These are phyloP conservation scores for Fraxinus greggii DNA, from an alignment of 305 asterid genomes.

Conservation along the genomic window DNA sequence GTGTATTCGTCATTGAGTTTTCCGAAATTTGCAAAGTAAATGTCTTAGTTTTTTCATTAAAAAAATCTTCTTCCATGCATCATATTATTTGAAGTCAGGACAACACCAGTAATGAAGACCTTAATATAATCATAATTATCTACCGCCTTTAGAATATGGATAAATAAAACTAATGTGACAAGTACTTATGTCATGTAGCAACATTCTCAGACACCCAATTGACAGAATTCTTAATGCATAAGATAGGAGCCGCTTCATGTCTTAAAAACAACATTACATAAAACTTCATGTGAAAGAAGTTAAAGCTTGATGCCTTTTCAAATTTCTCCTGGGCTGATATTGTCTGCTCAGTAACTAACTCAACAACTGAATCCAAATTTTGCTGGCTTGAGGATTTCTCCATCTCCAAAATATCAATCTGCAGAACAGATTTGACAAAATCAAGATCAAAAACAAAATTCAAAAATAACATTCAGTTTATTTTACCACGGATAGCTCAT, in stretches of 20 bases:
- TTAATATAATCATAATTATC: neutral
- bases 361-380: constrained; percentile 54
- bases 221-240: neutral
- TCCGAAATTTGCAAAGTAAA: neutral
- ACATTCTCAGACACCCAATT: neutral
- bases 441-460: constrained; percentile 22
- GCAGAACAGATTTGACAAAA: constrained; percentile 28
- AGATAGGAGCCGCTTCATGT: neutral
- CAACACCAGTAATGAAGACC: neutral
- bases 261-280: neutral
- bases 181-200: neutral
- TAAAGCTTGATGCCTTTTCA: constrained; percentile 54
- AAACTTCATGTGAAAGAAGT: neutral
- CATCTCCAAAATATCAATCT: constrained; percentile 71
- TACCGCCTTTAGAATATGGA: neutral
- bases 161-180: neutral
- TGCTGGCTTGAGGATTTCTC: constrained; percentile 80
- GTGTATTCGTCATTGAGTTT: neutral
- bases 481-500: neutral
- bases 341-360: constrained; percentile 64
- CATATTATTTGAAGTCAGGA: neutral
- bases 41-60: neutral
- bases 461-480: constrained; percentile 11
- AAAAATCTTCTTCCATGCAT: neutral
- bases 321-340: constrained; percentile 58